Percentiles rank a stretch among this genome's conserved stretches.
Evolutionary conservation across 2,329 filamentous ascomycete species (phyloP).

Genomic region (Pseudocercospora fuligena): DNA sequence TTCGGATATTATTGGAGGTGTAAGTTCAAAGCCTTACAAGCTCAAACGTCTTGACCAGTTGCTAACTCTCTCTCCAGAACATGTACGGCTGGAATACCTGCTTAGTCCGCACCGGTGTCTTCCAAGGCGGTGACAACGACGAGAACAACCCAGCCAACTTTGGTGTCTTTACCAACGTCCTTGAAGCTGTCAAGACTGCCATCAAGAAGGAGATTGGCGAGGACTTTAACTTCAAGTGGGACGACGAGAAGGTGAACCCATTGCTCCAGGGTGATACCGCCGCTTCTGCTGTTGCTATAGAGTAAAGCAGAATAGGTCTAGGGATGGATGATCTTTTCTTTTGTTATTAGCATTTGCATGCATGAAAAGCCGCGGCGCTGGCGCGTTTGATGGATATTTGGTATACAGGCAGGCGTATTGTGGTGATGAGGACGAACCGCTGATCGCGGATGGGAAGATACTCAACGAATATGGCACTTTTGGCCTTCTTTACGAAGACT

Average conservation of each 20-base stretch:
- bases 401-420: not conserved
- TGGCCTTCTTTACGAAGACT: no score
- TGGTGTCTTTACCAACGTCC: conserved; percentile 74
- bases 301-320: conserved; percentile 24
- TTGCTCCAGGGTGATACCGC: conserved; percentile 48
- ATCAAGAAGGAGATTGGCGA: conserved; percentile 72
- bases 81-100: conserved; percentile 85
- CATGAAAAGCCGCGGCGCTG: not conserved
- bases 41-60: no score
- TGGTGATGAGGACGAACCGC: not conserved
- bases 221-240: conserved; percentile 74
- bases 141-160: conserved; percentile 77
- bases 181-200: conserved; percentile 71
- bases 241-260: conserved; percentile 71
- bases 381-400: not conserved
- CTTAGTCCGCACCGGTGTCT: conserved; percentile 76
- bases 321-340: not conserved
- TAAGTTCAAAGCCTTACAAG: conserved; percentile 22
- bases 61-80: conserved; percentile 51
- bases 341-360: not conserved
- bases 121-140: conserved; percentile 77
- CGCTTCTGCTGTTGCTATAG: conserved; percentile 33
- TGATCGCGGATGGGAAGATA: not conserved
- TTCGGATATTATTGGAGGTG: conserved; percentile 72
- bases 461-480: not conserved